Evolutionary conservation across 2,329 filamentous ascomycete species (phyloP), one percentile per base, ranked within the genome.

Genomic region (Xylariaceae sp.): DNA sequence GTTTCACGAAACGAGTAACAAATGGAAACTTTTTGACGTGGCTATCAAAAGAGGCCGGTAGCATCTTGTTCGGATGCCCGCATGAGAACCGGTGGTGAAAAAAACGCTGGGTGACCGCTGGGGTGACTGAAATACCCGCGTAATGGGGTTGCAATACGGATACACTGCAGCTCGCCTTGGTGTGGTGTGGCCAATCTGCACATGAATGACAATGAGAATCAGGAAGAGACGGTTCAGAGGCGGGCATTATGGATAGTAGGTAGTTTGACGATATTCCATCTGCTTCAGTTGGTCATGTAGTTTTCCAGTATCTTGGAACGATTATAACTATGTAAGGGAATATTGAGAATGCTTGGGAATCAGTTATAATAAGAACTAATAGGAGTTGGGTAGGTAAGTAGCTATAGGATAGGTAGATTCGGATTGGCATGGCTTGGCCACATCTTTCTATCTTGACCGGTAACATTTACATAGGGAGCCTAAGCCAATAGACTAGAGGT

Each of bases 141-240:
- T 54, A 64, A 59, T 60, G 56, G 54, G 53, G 49, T 54, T 48
- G 56, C 56, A 50, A 56, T 50, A 56, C 61, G 47, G 56, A 55
- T 61, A 60, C 59, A 63, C 59, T 47, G 52, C 59, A 63, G 54
- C 56, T 59, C 52, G 54, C 61, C 59, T 60, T n/a, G n/a, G n/a
- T n/a, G n/a, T n/a, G 59, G 29, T 50, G 44, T 32, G 51, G n/a
- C 54, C 52, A 52, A 57, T 58, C 56, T 47, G 49, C 32, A 44
- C 50, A 20, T 21, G 50, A 50, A 42, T 46, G 20, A 20, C 44
- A 53, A 50, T 48, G 23, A 40, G 47, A 50, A 57, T 54, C 56
- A 54, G 57, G 57, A 45, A 60, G 23, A 55, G 44, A 40, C 21
- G 40, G 18, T 52, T 37, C 40, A 20, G 49, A 37, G 40, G 40